These are phyloP conservation scores for Fusarium sp. DNA, from an alignment of 2,329 filamentous ascomycete genomes.

Conservation along the genomic window DNA sequence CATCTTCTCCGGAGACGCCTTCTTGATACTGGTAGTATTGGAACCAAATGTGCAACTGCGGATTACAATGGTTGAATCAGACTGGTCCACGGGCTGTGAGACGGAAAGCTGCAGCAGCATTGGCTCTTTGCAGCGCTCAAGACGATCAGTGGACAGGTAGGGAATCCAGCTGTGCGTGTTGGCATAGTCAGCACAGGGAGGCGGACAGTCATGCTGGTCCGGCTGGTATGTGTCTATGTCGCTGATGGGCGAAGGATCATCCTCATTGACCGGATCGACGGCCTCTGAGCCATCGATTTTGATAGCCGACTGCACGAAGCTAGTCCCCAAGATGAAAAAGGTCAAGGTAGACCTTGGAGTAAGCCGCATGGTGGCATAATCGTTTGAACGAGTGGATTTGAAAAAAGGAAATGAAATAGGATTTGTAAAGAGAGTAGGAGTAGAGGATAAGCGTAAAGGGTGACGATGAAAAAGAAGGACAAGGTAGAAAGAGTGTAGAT, in stretches of 20 bases:
- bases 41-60: background rate
- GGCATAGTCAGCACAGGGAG: conserved; percentile 30
- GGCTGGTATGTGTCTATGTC: conserved; percentile 29
- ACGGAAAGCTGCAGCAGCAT: conserved; percentile 4
- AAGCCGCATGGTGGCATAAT: background rate
- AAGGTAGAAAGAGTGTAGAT: no score
- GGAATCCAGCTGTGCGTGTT: conserved; percentile 38
- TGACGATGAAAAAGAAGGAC: no score
- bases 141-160: conserved; percentile 34
- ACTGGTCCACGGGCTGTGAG: background rate
- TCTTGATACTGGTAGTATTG: background rate
- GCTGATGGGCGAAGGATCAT: conserved; percentile 34
- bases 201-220: conserved; percentile 37
- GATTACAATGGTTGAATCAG: conserved; percentile 3
- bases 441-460: background rate
- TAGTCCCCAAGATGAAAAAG: background rate
- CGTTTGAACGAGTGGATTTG: background rate
- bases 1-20: background rate
- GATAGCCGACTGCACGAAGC: background rate
- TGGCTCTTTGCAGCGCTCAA: conserved; percentile 25
- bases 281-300: conserved; percentile 3
- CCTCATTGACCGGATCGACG: background rate
- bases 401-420: background rate
- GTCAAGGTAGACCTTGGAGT: background rate
- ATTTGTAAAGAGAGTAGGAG: background rate